phyloP scores from a whole-genome alignment of 306 rosid species.

The Quercus variabilis region DNA sequence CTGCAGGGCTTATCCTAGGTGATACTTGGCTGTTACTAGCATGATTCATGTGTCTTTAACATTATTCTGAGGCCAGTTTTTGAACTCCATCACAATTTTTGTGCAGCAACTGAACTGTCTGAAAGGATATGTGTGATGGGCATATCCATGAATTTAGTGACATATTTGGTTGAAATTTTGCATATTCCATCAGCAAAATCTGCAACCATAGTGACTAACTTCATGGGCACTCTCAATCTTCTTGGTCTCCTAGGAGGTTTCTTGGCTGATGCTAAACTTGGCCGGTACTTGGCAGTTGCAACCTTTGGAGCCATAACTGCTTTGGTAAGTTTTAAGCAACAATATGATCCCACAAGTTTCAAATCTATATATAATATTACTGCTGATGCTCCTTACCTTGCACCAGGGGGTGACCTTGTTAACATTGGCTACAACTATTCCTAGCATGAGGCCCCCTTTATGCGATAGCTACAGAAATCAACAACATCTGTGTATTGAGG shows the following conservation, averaged over 20 bases:
- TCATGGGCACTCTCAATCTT: constrained; percentile 87
- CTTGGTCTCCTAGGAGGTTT: constrained; percentile 94
- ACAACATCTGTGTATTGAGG: constrained; percentile 61
- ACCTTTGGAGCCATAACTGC: constrained; percentile 57
- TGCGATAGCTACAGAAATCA: constrained; percentile 49
- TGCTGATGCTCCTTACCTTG: constrained; percentile 15
- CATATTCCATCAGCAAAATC: constrained; percentile 75
- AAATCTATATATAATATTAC: background rate
- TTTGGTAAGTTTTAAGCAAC: constrained; percentile 39
- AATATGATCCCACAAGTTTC: background rate
- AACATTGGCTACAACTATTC: constrained; percentile 66
- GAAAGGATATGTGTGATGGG: constrained; percentile 94
- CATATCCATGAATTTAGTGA: constrained; percentile 83
- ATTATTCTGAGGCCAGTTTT: background rate
- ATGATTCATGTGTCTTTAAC: background rate
- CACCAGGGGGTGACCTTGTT: constrained; percentile 64
- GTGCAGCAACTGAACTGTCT: constrained; percentile 79
- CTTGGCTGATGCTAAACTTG: constrained; percentile 85
- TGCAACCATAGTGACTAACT: constrained; percentile 78
- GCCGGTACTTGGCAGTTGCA: constrained; percentile 65
- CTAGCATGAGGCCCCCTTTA: constrained; percentile 70
- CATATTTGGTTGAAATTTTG: constrained; percentile 68
- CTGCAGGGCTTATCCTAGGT: constrained; percentile 93
- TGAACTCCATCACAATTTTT: background rate
- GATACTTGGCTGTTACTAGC: background rate